These are phyloP conservation scores for Aspergillus glaucus DNA, from an alignment of 2,329 filamentous ascomycete genomes.

Conservation along the genomic window DNA sequence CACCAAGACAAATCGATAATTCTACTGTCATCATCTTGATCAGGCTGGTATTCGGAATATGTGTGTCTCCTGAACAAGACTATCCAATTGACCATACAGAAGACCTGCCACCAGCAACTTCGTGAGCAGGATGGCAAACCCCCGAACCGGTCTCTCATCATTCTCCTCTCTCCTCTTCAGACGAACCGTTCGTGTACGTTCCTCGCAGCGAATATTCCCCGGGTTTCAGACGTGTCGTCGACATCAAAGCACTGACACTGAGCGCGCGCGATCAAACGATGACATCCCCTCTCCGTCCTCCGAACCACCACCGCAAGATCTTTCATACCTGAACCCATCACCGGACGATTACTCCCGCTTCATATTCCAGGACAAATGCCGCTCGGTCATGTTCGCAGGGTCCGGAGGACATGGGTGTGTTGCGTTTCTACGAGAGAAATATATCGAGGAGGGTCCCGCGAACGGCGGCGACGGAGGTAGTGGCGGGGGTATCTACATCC, in stretches of 20 bases:
- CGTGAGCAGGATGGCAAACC: constrained; percentile 13
- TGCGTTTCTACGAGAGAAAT: constrained; percentile 88
- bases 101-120: no score
- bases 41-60: not conserved
- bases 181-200: constrained; percentile 10
- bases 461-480: constrained; percentile 93
- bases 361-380: constrained; percentile 81
- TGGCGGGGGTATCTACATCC: constrained; percentile 89
- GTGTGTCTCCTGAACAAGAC: constrained; percentile 1
- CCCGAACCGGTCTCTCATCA: constrained; percentile 14
- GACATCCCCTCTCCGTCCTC: constrained; percentile 5
- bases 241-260: constrained; percentile 18
- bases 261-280: constrained; percentile 5
- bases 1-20: not conserved
- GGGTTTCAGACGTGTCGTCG: constrained; percentile 7
- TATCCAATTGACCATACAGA: constrained; percentile 2
- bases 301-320: constrained; percentile 15
- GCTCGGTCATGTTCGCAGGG: constrained; percentile 70
- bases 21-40: not conserved
- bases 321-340: constrained; percentile 65
- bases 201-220: constrained; percentile 6
- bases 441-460: constrained; percentile 76
- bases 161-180: constrained; percentile 11
- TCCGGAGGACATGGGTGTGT: constrained; percentile 86
- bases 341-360: constrained; percentile 79